A percentile compares a stretch with the other conserved stretches of the same genome.
phyloP scores from a whole-genome alignment of 2,329 filamentous ascomycete species.

The Clonostachys rosea region DNA sequence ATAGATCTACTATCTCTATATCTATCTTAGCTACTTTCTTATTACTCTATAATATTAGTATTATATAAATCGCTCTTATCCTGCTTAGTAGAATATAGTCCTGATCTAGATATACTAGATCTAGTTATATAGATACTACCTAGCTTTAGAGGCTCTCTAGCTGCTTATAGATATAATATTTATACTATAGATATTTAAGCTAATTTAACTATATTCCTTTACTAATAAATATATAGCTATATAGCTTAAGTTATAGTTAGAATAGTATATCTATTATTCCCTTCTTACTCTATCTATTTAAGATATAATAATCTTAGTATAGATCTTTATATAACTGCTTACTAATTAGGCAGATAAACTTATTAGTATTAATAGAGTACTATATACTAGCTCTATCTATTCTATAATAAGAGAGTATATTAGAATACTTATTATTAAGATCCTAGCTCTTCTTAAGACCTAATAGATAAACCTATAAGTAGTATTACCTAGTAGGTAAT shows the following conservation, averaged over 20 bases:
- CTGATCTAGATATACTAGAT: conserved; percentile 3
- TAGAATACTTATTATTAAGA: too few species aligned
- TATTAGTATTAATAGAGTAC: neutral
- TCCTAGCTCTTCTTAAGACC: too few species aligned
- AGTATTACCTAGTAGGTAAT: too few species aligned
- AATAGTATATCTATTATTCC: conserved; percentile 33
- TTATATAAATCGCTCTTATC: neutral
- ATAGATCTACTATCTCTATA: too few species aligned
- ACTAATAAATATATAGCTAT: conserved; percentile 35
- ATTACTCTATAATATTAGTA: neutral
- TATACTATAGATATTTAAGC: conserved; percentile 25
- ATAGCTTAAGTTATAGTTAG: conserved; percentile 27
- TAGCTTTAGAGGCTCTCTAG: conserved; percentile 23
- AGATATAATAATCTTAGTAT: neutral
- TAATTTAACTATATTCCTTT: conserved; percentile 27
- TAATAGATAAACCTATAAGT: too few species aligned
- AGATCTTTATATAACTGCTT: neutral
- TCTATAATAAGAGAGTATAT: too few species aligned
- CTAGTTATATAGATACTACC: conserved; percentile 29
- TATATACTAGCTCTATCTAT: conserved; percentile 12
- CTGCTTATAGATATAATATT: conserved; percentile 26
- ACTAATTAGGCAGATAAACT: neutral
- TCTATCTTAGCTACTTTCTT: too few species aligned
- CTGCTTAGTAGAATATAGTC: neutral
- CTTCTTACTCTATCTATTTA: conserved; percentile 13